Percentiles rank a stretch among this genome's conserved stretches.
These are phyloP conservation scores for Fusarium continuum DNA, from an alignment of 2,329 filamentous ascomycete species.

Conservation along the genomic window DNA sequence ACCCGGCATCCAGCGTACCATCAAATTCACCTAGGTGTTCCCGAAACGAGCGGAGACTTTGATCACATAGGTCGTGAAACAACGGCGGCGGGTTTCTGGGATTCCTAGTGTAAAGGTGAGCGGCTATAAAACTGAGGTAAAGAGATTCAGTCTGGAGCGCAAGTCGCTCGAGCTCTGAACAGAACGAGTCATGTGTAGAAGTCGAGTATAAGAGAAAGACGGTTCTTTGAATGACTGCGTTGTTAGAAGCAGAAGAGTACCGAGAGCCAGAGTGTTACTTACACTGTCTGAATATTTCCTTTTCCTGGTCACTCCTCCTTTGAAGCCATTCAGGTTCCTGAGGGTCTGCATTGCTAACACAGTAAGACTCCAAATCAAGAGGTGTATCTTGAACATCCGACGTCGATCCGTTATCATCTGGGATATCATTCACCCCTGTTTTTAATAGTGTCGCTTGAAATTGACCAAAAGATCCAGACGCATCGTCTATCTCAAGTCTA, in stretches of 20 bases:
- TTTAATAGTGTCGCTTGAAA: not conserved
- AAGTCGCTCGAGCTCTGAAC: not conserved
- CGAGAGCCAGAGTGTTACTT: not conserved
- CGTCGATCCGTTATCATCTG: not conserved
- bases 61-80: slow-evolving; percentile 20
- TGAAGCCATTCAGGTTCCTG: not conserved
- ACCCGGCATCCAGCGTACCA: slow-evolving; percentile 1
- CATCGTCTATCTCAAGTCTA: not conserved
- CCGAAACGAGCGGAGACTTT: slow-evolving; percentile 19
- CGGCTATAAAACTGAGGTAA: slow-evolving; percentile 15
- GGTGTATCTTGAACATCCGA: not conserved
- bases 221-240: slow-evolving; percentile 11
- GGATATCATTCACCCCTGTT: not conserved
- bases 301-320: not conserved
- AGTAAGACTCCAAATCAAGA: not conserved
- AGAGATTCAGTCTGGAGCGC: slow-evolving; percentile 19
- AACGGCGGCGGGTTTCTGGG: not conserved
- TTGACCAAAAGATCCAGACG: not conserved
- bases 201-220: slow-evolving; percentile 25
- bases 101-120: slow-evolving; percentile 16
- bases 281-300: slow-evolving; percentile 13
- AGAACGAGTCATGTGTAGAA: slow-evolving; percentile 12
- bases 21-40: slow-evolving; percentile 7
- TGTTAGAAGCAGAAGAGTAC: not conserved
- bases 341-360: not conserved